A percentile compares a stretch with the other conserved stretches of the same genome.
Evolutionary conservation across 768 basidiomycete species (phyloP).

Genomic region (Peribolospora kevripleyi): DNA sequence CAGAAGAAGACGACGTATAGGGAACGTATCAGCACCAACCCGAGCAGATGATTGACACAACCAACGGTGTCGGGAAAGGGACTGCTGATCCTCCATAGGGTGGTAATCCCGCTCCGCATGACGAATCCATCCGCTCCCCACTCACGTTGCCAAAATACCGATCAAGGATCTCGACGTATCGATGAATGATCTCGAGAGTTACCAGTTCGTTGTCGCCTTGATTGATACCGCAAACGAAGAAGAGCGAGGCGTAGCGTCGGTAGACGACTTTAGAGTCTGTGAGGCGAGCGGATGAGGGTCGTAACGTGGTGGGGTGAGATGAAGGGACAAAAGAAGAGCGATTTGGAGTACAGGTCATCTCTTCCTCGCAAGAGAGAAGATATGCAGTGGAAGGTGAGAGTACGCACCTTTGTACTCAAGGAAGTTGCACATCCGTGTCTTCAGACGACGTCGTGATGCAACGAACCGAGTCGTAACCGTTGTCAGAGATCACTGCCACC

Average conservation of each 20-base stretch:
- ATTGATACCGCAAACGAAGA: constrained; percentile 75
- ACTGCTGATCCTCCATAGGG: too few species aligned
- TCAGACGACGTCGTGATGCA: too few species aligned
- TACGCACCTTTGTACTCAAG: constrained; percentile 76
- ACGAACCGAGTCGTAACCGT: too few species aligned
- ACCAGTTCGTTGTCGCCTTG: constrained; percentile 72
- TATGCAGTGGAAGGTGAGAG: background rate
- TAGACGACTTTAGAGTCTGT: constrained; percentile 71
- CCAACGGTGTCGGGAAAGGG: background rate
- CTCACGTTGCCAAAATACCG: constrained; percentile 67
- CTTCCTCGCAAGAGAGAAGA: background rate
- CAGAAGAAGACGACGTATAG: background rate
- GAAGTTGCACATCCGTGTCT: constrained; percentile 79
- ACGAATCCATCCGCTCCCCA: constrained; percentile 2
- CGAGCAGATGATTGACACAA: background rate
- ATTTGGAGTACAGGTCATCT: background rate
- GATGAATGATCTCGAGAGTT: constrained; percentile 76
- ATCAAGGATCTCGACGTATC: constrained; percentile 68
- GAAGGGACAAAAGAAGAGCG: background rate
- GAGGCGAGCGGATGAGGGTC: background rate
- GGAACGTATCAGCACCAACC: background rate
- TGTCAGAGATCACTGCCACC: too few species aligned
- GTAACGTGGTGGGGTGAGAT: too few species aligned
- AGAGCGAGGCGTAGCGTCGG: constrained; percentile 79
- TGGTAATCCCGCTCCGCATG: too few species aligned